phyloP scores from a whole-genome alignment of 2,329 filamentous ascomycete genomes.

The Dendryphion nanum region DNA sequence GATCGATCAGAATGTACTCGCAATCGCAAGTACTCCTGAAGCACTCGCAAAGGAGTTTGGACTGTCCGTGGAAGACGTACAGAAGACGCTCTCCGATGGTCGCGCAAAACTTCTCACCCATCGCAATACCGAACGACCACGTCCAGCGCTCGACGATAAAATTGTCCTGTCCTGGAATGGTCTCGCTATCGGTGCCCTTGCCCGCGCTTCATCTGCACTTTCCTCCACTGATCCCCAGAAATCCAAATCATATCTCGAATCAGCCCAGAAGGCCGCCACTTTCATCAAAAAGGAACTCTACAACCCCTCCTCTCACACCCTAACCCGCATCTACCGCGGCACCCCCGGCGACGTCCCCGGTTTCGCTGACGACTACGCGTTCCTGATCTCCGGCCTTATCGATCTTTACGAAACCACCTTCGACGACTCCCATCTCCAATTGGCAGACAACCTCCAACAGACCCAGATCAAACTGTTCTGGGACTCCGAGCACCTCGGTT shows the following conservation, averaged over 20 bases:
- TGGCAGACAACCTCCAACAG: slow-evolving; percentile 80
- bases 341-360: slow-evolving; percentile 64
- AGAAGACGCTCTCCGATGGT: slow-evolving; percentile 64
- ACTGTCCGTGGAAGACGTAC: slow-evolving; percentile 67
- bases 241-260: slow-evolving; percentile 60
- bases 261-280: slow-evolving; percentile 65
- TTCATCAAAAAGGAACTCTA: slow-evolving; percentile 77
- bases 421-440: slow-evolving; percentile 71
- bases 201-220: slow-evolving; percentile 70
- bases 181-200: slow-evolving; percentile 79
- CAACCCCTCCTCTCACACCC: slow-evolving; percentile 57
- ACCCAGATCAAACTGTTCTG: slow-evolving; percentile 76
- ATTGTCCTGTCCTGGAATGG: slow-evolving; percentile 87
- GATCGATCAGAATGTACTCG: slow-evolving; percentile 86
- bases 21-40: slow-evolving; percentile 64
- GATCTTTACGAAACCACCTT: slow-evolving; percentile 82
- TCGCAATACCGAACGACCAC: slow-evolving; percentile 70
- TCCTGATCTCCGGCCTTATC: slow-evolving; percentile 77
- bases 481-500: slow-evolving; percentile 61
- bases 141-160: slow-evolving; percentile 82
- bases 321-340: slow-evolving; percentile 74
- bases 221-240: slow-evolving; percentile 57
- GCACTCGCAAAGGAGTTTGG: slow-evolving; percentile 75
- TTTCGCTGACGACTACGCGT: slow-evolving; percentile 95
- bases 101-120: slow-evolving; percentile 68